Base-by-base conservation (phyloP, 495 filamentous ascomycete species). In the Corynascus novoguineensis region DNA sequence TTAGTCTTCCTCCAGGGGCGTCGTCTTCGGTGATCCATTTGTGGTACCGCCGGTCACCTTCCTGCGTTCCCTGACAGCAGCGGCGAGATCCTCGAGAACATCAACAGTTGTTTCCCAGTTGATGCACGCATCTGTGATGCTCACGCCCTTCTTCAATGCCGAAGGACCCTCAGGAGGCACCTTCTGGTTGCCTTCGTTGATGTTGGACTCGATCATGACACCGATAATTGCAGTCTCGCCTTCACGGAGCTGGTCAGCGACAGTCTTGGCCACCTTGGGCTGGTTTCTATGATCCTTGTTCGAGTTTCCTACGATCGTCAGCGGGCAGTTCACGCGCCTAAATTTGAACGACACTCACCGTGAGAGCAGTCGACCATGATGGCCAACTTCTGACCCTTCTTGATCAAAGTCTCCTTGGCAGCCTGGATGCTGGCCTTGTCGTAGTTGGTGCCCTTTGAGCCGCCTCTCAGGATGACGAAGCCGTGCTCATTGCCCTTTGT, bases 331-430 rank as follows among this genome's bases (percentile, higher is more conserved):
- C 17, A 21, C 27, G 4, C 21, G 10, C 2, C 1, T 10, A 24
- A 14, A 22, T 21, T 41, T 22, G 42, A 45, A 5, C 0, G 31
- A 60, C 27, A 62, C 79, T 57, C 71, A 87, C 84, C 91, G 70
- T 98, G 93, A 27, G 90, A 96, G 79, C 93, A 98, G 71, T 98
- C 93, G 35, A 98, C 86, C 93, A 98, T 97, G 72, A 98, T 83
- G 45, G 92, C 83, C 74, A 92, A 76, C 68, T 85, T 87, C 71
- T 95, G 87, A 53, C 83, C 85, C 80, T 97, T 97, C 75, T 89
- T 87, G 60, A 71, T 75, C 67, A 98, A 68, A 1, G 86, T 86
- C 69, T 92, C 88, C 65, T 92, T 89, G 4, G 88, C 87, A 49
- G 69, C 73, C 64, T 82, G 78, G 64, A 98, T 86, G 71, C 80